phyloP scores from a whole-genome alignment of 371 early-diverging fungal species.

The Amoeboaphelidium protococcarum region DNA sequence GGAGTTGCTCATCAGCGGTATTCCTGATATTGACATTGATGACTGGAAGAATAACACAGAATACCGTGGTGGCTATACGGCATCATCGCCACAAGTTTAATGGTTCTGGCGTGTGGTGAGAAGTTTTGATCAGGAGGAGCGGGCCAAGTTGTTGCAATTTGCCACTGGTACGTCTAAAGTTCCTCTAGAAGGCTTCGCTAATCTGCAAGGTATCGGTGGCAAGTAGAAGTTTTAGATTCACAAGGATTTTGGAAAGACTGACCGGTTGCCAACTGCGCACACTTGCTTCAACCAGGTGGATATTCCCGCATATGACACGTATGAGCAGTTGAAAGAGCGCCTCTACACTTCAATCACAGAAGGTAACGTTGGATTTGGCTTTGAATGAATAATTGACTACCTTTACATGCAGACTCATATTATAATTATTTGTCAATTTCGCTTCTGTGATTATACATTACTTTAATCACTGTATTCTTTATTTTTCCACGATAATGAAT shows the following conservation, averaged over 20 bases:
- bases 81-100: slow-evolving; percentile 64
- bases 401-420: too few relatives aligned
- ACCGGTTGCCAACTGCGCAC: slow-evolving; percentile 84
- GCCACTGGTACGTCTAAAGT: slow-evolving; percentile 95
- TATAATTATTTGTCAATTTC: too few relatives aligned
- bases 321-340: slow-evolving; percentile 65
- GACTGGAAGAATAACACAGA: slow-evolving; percentile 97
- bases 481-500: too few relatives aligned
- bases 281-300: slow-evolving; percentile 98
- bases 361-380: slow-evolving; percentile 83
- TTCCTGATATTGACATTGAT: slow-evolving; percentile 94
- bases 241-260: slow-evolving; percentile 63
- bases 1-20: slow-evolving; percentile 89
- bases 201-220: slow-evolving; percentile 77
- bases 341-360: slow-evolving; percentile 75
- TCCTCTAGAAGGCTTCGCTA: slow-evolving; percentile 84
- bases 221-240: slow-evolving; percentile 96
- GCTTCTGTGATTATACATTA: too few relatives aligned
- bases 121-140: slow-evolving; percentile 86
- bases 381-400: too few relatives aligned
- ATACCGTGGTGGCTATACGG: slow-evolving; percentile 71
- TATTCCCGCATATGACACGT: slow-evolving; percentile 76
- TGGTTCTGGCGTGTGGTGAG: slow-evolving; percentile 98
- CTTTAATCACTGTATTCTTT: too few relatives aligned
- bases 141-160: slow-evolving; percentile 92